phyloP scores from a whole-genome alignment of 176 grass and related monocot species.

The Aegilops bicornis region DNA sequence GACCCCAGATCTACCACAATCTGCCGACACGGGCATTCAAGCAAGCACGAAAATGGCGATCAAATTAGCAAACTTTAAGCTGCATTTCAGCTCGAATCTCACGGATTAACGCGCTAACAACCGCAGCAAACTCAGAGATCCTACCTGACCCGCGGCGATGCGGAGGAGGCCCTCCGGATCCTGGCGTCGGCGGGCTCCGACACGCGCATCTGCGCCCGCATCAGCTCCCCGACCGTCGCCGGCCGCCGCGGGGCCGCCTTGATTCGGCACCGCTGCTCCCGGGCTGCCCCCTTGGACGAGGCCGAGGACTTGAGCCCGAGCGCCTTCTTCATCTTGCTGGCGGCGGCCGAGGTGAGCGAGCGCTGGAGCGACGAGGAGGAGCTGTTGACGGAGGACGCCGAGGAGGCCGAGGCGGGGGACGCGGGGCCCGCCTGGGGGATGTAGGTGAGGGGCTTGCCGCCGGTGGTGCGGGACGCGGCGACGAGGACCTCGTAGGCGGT shows the following conservation, averaged over 20 bases:
- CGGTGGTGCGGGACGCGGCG: conserved; percentile 76
- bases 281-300: conserved; percentile 65
- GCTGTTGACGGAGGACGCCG: conserved; percentile 20
- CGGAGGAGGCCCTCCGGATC: conserved; percentile 93
- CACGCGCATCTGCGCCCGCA: conserved; percentile 85
- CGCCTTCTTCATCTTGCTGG: conserved; percentile 99
- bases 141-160: conserved; percentile 82
- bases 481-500: conserved; percentile 92
- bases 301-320: conserved; percentile 81
- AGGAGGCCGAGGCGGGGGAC: conserved; percentile 24
- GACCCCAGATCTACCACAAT: conserved; percentile 41
- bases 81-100: conserved; percentile 22
- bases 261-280: conserved; percentile 30
- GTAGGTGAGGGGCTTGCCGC: conserved; percentile 80
- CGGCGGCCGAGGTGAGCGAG: conserved; percentile 86
- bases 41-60: not conserved
- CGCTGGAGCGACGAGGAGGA: conserved; percentile 68
- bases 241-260: conserved; percentile 41
- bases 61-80: conserved; percentile 3
- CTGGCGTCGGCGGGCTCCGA: conserved; percentile 80
- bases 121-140: conserved; percentile 13
- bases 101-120: not conserved
- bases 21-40: not conserved
- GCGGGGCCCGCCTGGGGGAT: conserved; percentile 52
- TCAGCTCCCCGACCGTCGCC: conserved; percentile 71